phyloP scores from a whole-genome alignment of 257 asterid genomes.

The Forsythia suspensa region DNA sequence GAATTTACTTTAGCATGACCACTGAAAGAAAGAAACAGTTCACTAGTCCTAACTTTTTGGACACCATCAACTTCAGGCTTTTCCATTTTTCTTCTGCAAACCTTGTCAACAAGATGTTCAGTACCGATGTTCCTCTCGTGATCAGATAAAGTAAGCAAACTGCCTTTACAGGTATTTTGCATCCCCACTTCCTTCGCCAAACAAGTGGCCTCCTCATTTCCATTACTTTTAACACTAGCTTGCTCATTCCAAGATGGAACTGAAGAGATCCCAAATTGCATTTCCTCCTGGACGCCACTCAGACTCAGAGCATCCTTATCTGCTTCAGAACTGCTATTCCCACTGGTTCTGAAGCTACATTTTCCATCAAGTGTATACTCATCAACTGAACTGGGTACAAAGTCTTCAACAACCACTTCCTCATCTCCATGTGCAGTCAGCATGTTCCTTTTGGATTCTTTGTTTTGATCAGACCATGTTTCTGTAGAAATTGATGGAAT shows the following conservation, averaged over 20 bases:
- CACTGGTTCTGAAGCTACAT: constrained; percentile 23
- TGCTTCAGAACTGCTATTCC: constrained; percentile 30
- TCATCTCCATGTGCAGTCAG: constrained; percentile 27
- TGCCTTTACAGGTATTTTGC: constrained; percentile 16
- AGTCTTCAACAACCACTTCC: constrained; percentile 26
- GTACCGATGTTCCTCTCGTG: constrained; percentile 28
- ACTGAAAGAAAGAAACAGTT: constrained; percentile 34
- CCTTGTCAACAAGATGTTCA: constrained; percentile 28
- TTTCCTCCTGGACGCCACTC: constrained; percentile 26
- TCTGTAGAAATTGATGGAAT: constrained; percentile 20
- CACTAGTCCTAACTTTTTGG: constrained; percentile 28
- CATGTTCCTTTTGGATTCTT: constrained; percentile 23
- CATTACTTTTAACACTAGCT: constrained; percentile 17
- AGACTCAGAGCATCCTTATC: constrained; percentile 25
- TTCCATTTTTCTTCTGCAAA: constrained; percentile 29
- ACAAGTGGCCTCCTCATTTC: constrained; percentile 26
- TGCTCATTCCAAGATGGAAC: constrained; percentile 43
- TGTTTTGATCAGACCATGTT: constrained; percentile 28
- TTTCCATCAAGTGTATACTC: constrained; percentile 33
- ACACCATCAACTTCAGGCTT: constrained; percentile 28
- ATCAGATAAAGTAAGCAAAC: constrained; percentile 26
- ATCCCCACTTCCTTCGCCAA: constrained; percentile 14
- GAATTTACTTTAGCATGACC: constrained; percentile 30
- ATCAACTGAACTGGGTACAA: constrained; percentile 29
- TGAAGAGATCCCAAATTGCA: constrained; percentile 30